These are phyloP conservation scores for Talaromyces sp. DNA, from an alignment of 2,329 filamentous ascomycete species.

Conservation along the genomic window DNA sequence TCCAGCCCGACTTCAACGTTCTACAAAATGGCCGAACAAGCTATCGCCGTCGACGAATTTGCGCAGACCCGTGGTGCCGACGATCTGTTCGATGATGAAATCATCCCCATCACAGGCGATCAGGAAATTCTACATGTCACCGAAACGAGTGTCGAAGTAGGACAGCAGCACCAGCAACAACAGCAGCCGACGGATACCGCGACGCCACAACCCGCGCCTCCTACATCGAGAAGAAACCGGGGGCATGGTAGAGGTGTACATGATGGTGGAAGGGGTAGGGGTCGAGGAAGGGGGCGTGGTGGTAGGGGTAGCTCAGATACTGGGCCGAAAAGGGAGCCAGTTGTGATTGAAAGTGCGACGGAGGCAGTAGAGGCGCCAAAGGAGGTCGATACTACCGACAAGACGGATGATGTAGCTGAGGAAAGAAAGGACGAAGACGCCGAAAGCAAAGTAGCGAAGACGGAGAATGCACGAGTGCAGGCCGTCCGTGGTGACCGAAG, in stretches of 20 bases:
- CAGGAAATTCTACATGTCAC: conserved; percentile 25
- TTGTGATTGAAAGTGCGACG: conserved; percentile 20
- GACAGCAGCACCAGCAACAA: conserved; percentile 11
- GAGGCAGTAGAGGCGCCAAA: conserved; percentile 30
- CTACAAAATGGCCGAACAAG: conserved; percentile 14
- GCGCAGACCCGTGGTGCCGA: conserved; percentile 50
- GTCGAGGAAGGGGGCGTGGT: conserved; percentile 3
- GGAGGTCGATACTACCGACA: conserved; percentile 20
- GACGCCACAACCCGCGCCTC: conserved; percentile 23
- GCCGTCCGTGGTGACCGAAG: conserved; percentile 56
- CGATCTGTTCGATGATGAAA: conserved; percentile 51
- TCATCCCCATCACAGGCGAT: conserved; percentile 42
- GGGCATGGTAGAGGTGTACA: conserved; percentile 8
- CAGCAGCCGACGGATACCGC: conserved; percentile 19
- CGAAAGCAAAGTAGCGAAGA: conserved; percentile 19
- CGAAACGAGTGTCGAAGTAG: conserved; percentile 19
- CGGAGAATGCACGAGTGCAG: conserved; percentile 32
- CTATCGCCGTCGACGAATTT: conserved; percentile 43
- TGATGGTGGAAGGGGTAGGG: conserved; percentile 13
- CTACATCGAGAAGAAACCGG: conserved; percentile 20
- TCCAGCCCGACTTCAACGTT: background rate
- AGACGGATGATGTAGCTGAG: conserved; percentile 18
- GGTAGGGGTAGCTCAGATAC: background rate
- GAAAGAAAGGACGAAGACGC: conserved; percentile 22
- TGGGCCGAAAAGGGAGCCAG: conserved; percentile 15